A percentile compares a stretch with the other conserved stretches of the same genome.
phyloP scores from a whole-genome alignment of 305 asterid species.

The Solanum chacoense region DNA sequence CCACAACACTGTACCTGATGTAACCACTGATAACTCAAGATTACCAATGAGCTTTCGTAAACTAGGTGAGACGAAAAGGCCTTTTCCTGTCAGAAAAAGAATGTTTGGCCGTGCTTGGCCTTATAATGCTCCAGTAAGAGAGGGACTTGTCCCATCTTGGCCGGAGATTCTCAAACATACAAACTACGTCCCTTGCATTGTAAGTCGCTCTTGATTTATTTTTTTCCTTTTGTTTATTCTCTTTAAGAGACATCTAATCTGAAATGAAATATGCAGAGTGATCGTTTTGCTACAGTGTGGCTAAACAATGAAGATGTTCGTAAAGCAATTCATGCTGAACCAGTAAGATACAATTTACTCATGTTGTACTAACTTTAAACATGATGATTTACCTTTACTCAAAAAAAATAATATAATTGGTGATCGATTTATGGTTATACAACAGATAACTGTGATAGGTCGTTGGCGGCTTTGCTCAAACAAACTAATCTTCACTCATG shows the following conservation, averaged over 20 bases:
- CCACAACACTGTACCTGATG: slow-evolving; percentile 22
- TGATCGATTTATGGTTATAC: neutral
- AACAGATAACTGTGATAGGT: slow-evolving; percentile 39
- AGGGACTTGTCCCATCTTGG: slow-evolving; percentile 79
- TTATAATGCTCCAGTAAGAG: slow-evolving; percentile 72
- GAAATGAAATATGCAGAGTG: slow-evolving; percentile 36
- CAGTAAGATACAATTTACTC: slow-evolving; percentile 36
- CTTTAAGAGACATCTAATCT: neutral
- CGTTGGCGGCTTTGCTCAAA: slow-evolving; percentile 60
- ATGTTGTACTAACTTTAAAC: neutral
- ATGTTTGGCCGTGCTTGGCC: slow-evolving; percentile 99
- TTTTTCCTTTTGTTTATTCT: neutral
- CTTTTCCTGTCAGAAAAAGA: slow-evolving; percentile 61
- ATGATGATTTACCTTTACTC: neutral
- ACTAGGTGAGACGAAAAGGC: slow-evolving; percentile 84
- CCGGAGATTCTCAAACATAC: slow-evolving; percentile 43
- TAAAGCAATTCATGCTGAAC: slow-evolving; percentile 75
- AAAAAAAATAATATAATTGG: neutral
- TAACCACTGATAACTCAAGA: slow-evolving; percentile 14
- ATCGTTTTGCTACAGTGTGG: slow-evolving; percentile 71
- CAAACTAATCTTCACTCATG: slow-evolving; percentile 33
- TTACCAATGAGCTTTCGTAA: slow-evolving; percentile 80
- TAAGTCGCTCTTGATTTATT: slow-evolving; percentile 21
- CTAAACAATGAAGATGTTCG: slow-evolving; percentile 65
- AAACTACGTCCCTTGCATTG: slow-evolving; percentile 58